These are phyloP conservation scores for Fusarium sp. DNA, from an alignment of 2,329 filamentous ascomycete species.

Conservation along the genomic window DNA sequence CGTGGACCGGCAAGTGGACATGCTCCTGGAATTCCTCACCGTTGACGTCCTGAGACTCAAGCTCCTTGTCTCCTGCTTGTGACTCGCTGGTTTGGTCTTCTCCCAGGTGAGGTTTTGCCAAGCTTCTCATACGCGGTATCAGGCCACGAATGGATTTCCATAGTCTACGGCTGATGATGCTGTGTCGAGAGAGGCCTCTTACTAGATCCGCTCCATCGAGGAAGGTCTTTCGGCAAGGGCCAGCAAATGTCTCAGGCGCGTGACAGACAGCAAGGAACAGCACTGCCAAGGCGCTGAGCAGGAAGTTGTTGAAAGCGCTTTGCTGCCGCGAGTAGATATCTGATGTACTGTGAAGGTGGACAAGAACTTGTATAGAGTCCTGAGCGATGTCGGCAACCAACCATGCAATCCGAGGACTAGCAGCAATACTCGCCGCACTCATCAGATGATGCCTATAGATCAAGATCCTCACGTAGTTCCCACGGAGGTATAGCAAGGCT, in stretches of 20 bases:
- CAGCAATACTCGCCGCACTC: conserved; percentile 50
- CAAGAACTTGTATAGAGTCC: conserved; percentile 45
- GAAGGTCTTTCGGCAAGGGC: conserved; percentile 49
- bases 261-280: conserved; percentile 55
- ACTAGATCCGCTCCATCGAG: conserved; percentile 49
- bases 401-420: conserved; percentile 51
- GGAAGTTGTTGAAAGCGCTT: conserved; percentile 46
- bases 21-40: background rate
- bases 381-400: conserved; percentile 52
- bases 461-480: conserved; percentile 58
- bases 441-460: conserved; percentile 58
- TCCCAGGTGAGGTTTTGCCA: conserved; percentile 39
- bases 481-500: conserved; percentile 57
- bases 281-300: conserved; percentile 46
- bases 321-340: conserved; percentile 47
- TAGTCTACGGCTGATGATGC: conserved; percentile 47
- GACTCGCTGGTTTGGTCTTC: background rate
- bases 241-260: conserved; percentile 56
- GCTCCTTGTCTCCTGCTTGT: background rate
- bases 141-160: conserved; percentile 53
- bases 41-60: background rate
- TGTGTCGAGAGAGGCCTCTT: conserved; percentile 48
- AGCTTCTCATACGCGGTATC: conserved; percentile 46
- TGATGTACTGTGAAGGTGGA: conserved; percentile 43
- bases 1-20: background rate